phyloP scores from a whole-genome alignment of 495 filamentous ascomycete genomes.

The Xylona heveae region DNA sequence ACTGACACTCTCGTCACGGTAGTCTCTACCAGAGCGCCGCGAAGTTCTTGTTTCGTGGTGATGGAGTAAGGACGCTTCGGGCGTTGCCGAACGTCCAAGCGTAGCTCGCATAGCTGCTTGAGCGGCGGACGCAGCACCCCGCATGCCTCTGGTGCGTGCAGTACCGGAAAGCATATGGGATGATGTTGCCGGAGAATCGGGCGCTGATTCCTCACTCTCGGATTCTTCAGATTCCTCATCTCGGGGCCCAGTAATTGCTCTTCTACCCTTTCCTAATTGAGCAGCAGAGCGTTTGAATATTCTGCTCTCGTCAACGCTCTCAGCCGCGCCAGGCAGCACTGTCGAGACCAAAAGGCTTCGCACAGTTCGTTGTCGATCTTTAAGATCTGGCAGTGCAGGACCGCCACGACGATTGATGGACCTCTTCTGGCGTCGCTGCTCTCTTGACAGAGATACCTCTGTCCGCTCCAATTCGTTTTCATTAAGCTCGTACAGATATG shows the following conservation, averaged over 20 bases:
- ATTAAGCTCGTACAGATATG: slow-evolving; percentile 82
- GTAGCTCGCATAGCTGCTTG: slow-evolving; percentile 51
- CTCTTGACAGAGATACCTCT: slow-evolving; percentile 78
- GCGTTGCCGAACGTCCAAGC: slow-evolving; percentile 71
- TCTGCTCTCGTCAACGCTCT: slow-evolving; percentile 60
- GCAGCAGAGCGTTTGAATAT: slow-evolving; percentile 51
- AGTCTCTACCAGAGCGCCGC: slow-evolving; percentile 23
- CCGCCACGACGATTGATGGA: slow-evolving; percentile 87
- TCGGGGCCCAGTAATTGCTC: slow-evolving; percentile 27
- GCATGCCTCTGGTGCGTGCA: slow-evolving; percentile 69
- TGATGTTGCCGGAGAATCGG: slow-evolving; percentile 57
- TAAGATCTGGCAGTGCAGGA: slow-evolving; percentile 85
- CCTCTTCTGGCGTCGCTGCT: slow-evolving; percentile 83
- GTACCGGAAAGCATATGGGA: slow-evolving; percentile 50
- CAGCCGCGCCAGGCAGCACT: slow-evolving; percentile 70
- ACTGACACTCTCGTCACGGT: slow-evolving; percentile 52
- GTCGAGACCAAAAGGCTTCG: slow-evolving; percentile 78
- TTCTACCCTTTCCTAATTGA: slow-evolving; percentile 31
- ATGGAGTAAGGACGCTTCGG: slow-evolving; percentile 46
- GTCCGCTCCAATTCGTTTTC: slow-evolving; percentile 78
- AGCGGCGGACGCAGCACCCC: slow-evolving; percentile 64
- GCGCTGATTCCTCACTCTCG: slow-evolving; percentile 67
- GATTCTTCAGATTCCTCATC: slow-evolving; percentile 74
- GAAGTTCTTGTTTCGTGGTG: slow-evolving; percentile 53
- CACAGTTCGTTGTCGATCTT: slow-evolving; percentile 81